A percentile compares a stretch with the other conserved stretches of the same genome.
Evolutionary conservation across 164 flowering plant species (phyloP).

Genomic region (Litsea cubeba): DNA sequence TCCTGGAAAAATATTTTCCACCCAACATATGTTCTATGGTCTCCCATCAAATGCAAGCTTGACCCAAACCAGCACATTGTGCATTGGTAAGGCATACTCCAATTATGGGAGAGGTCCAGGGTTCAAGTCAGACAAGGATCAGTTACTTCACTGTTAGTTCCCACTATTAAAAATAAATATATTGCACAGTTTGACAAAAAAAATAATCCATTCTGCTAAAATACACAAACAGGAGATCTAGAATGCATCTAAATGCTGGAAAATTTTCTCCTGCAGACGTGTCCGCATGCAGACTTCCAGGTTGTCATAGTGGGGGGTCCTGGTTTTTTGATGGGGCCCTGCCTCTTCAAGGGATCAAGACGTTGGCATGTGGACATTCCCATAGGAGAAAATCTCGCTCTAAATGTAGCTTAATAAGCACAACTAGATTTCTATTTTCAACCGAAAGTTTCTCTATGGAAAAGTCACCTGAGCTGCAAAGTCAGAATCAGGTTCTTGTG

Average conservation of each 20-base stretch:
- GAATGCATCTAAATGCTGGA: background rate
- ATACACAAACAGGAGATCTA: background rate
- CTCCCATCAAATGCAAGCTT: background rate
- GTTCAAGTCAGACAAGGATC: too few species aligned
- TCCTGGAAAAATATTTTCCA: background rate
- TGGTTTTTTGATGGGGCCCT: too few species aligned
- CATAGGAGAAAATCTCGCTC: too few species aligned
- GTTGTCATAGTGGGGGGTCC: too few species aligned
- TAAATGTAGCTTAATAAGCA: background rate
- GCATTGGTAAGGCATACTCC: background rate
- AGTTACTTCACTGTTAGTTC: too few species aligned
- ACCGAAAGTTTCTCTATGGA: background rate
- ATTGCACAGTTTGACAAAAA: too few species aligned
- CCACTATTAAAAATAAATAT: too few species aligned
- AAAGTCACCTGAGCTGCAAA: slow-evolving; percentile 63
- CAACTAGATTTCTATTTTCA: background rate
- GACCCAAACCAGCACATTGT: background rate
- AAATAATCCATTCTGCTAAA: background rate
- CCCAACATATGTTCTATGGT: background rate
- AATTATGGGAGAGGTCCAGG: too few species aligned
- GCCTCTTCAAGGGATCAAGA: too few species aligned
- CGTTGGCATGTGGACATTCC: too few species aligned
- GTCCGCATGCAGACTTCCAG: too few species aligned
- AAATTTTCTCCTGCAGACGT: too few species aligned
- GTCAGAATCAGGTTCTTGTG: slow-evolving; percentile 64